Conservation (phyloP, 2,329 filamentous ascomycete genomes). For the Pseudogymnoascus sp. region DNA sequence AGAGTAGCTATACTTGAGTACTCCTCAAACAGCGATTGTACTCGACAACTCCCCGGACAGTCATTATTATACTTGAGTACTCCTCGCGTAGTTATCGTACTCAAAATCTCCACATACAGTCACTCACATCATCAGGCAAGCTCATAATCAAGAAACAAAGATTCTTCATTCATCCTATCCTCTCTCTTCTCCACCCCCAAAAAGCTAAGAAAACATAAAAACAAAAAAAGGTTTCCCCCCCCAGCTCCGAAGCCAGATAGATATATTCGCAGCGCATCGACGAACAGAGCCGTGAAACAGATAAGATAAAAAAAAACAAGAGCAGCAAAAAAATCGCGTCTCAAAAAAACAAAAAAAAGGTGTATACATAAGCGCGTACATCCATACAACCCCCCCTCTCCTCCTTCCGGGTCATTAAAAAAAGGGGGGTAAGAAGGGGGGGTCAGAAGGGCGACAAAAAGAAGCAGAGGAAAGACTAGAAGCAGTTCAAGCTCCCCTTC, state of each 20-base stretch:
- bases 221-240: not conserved
- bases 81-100: too few relatives aligned
- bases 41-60: too few relatives aligned
- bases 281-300: slow-evolving; percentile 11
- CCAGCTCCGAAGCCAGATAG: slow-evolving; percentile 7
- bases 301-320: not conserved
- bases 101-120: not conserved
- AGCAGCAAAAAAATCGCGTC: slow-evolving; percentile 11
- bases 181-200: not conserved
- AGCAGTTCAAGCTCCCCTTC: slow-evolving; percentile 94
- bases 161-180: not conserved
- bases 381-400: not conserved
- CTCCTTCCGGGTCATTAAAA: slow-evolving; percentile 37
- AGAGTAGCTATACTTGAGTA: too few relatives aligned
- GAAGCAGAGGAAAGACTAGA: slow-evolving; percentile 30
- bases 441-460: not conserved
- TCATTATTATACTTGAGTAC: not conserved
- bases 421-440: slow-evolving; percentile 37
- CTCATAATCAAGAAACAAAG: not conserved
- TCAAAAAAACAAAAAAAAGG: slow-evolving; percentile 3
- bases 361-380: slow-evolving; percentile 5
- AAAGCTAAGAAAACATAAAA: not conserved
- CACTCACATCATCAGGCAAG: not conserved
- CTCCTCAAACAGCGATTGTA: too few relatives aligned
- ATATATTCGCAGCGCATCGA: slow-evolving; percentile 8